A percentile compares a stretch with the other conserved stretches of the same genome.
phyloP scores from a whole-genome alignment of 805 yeast species.

The Saccharomycopsis olivae region DNA sequence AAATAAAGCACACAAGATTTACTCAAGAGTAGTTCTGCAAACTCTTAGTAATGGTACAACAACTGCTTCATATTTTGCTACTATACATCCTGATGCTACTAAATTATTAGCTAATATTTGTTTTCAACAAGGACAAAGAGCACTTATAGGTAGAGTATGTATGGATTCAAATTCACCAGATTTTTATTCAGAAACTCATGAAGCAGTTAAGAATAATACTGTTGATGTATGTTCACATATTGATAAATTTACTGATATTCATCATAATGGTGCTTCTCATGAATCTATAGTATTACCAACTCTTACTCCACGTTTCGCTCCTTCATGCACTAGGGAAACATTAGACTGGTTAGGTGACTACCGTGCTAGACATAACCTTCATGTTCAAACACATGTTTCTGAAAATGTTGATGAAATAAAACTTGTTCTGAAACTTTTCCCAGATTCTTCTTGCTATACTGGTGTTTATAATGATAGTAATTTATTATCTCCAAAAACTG shows the following conservation, averaged over 20 bases:
- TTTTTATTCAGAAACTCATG: slow-evolving; percentile 49
- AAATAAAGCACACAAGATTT: slow-evolving; percentile 48
- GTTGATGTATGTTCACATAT: slow-evolving; percentile 48
- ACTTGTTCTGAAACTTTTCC: slow-evolving; percentile 65
- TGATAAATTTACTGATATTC: slow-evolving; percentile 18
- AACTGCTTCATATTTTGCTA: slow-evolving; percentile 84
- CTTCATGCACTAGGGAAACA: slow-evolving; percentile 61
- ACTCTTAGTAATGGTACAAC: slow-evolving; percentile 82
- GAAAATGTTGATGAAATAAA: slow-evolving; percentile 70
- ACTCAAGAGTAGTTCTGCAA: slow-evolving; percentile 52
- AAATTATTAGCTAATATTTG: slow-evolving; percentile 67
- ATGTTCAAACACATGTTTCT: slow-evolving; percentile 84
- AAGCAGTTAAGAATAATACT: slow-evolving; percentile 46
- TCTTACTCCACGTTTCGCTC: slow-evolving; percentile 90
- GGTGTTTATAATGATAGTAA: slow-evolving; percentile 62
- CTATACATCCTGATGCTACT: slow-evolving; percentile 71
- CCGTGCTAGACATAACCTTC: slow-evolving; percentile 38
- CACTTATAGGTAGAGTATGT: slow-evolving; percentile 86
- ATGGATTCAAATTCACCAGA: slow-evolving; percentile 81
- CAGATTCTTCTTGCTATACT: slow-evolving; percentile 58
- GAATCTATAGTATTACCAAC: slow-evolving; percentile 48
- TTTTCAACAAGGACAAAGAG: slow-evolving; percentile 65
- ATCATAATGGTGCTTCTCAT: neutral
- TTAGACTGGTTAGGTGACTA: slow-evolving; percentile 54
- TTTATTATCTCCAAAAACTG: slow-evolving; percentile 53